A percentile compares a stretch with the other conserved stretches of the same genome.
phyloP scores from a whole-genome alignment of 768 basidiomycete species.

The Hydnomerulius pinastri region DNA sequence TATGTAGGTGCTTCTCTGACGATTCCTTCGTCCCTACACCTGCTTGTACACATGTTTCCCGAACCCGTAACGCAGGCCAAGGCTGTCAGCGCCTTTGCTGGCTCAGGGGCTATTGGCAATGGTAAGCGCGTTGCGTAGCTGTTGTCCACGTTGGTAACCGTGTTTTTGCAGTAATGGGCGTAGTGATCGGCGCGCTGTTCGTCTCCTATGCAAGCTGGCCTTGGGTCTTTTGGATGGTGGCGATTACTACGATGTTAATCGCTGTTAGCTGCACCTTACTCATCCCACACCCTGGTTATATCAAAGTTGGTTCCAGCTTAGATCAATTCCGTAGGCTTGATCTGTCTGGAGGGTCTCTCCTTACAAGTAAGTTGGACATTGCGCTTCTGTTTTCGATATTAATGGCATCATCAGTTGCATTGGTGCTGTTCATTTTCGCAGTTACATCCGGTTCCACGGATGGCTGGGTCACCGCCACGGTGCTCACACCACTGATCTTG shows the following conservation, averaged over 20 bases:
- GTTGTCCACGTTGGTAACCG: too few species aligned
- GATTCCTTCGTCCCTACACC: conserved; percentile 50
- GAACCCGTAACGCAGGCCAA: conserved; percentile 46
- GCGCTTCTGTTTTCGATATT: too few species aligned
- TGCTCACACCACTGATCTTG: conserved; percentile 48
- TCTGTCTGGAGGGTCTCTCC: conserved; percentile 38
- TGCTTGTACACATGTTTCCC: conserved; percentile 53
- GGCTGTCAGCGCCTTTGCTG: conserved; percentile 49
- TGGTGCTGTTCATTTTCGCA: conserved; percentile 44
- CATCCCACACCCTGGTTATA: conserved; percentile 34
- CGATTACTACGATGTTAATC: conserved; percentile 39
- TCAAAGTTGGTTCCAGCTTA: not conserved
- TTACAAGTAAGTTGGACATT: conserved; percentile 41
- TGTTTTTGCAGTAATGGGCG: conserved; percentile 41
- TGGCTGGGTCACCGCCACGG: conserved; percentile 49
- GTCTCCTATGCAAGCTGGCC: conserved; percentile 42
- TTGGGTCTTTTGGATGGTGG: conserved; percentile 54
- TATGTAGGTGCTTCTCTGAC: conserved; percentile 44
- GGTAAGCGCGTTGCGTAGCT: conserved; percentile 22
- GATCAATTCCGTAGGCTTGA: conserved; percentile 37
- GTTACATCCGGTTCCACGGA: conserved; percentile 47
- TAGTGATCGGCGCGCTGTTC: conserved; percentile 48
- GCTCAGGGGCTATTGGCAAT: conserved; percentile 48
- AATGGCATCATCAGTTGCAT: conserved; percentile 24
- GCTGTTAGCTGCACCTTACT: conserved; percentile 33